Evolutionary conservation across 2,329 filamentous ascomycete genomes (phyloP).

Genomic region (Fonsecaea nubica): DNA sequence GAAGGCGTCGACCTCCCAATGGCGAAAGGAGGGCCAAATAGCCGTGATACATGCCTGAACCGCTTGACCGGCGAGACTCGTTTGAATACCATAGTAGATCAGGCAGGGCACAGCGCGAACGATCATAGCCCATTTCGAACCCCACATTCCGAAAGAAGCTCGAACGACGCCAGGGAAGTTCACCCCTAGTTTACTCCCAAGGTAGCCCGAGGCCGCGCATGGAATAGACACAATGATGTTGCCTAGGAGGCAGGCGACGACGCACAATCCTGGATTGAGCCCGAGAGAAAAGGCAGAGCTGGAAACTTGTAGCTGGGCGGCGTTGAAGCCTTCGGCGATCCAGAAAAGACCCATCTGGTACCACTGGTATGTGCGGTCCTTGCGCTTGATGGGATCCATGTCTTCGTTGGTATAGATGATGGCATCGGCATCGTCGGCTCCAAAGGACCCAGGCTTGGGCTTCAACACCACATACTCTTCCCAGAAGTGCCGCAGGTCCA

Average conservation of each 20-base stretch:
- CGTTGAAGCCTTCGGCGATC: constrained; percentile 30
- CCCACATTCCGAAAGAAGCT: constrained; percentile 24
- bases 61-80: constrained; percentile 24
- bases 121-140: constrained; percentile 27
- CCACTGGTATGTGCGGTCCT: constrained; percentile 29
- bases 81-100: constrained; percentile 27
- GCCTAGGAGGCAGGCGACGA: constrained; percentile 26
- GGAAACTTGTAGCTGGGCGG: constrained; percentile 26
- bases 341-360: constrained; percentile 32
- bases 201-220: constrained; percentile 25
- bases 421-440: constrained; percentile 16
- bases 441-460: constrained; percentile 26
- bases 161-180: constrained; percentile 23
- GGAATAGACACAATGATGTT: constrained; percentile 28
- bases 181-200: constrained; percentile 24
- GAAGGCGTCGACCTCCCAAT: constrained; percentile 60
- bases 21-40: constrained; percentile 54
- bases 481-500: constrained; percentile 20
- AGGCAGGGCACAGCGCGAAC: constrained; percentile 24
- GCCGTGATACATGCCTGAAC: constrained; percentile 47
- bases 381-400: constrained; percentile 28
- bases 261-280: constrained; percentile 25
- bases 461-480: constrained; percentile 27
- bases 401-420: constrained; percentile 23
- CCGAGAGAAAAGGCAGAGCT: constrained; percentile 28